Evolutionary conservation across 768 basidiomycete species (phyloP).

Genomic region (Boletus sensibilis): DNA sequence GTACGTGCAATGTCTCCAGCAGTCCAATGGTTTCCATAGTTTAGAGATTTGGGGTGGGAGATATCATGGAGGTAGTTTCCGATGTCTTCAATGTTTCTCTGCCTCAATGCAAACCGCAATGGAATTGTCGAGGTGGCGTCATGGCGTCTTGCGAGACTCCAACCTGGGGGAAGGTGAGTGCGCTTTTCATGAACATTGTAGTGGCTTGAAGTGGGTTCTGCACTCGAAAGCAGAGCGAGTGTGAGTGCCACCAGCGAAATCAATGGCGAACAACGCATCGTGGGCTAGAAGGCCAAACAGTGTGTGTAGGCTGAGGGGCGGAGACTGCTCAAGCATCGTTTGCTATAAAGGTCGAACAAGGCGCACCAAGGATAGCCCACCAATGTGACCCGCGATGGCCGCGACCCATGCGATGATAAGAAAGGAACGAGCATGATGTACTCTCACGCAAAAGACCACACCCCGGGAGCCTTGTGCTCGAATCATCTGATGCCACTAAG

Average conservation of each 20-base stretch:
- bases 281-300: not conserved
- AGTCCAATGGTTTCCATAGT: constrained; percentile 36
- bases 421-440: not conserved
- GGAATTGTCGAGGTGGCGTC: constrained; percentile 29
- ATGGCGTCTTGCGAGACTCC: constrained; percentile 38
- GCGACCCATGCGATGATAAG: not conserved
- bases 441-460: not conserved
- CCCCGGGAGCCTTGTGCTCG: not conserved
- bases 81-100: constrained; percentile 30
- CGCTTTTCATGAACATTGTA: constrained; percentile 43
- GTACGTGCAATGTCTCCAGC: constrained; percentile 26
- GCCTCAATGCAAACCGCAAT: constrained; percentile 33
- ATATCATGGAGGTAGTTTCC: constrained; percentile 29
- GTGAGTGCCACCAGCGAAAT: constrained; percentile 7
- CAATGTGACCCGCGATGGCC: not conserved
- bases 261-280: constrained; percentile 13
- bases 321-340: not conserved
- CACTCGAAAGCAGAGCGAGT: constrained; percentile 17
- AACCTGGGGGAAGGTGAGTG: constrained; percentile 32
- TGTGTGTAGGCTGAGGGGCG: not conserved
- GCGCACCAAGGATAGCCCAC: not conserved
- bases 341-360: not conserved
- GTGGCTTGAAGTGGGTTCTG: constrained; percentile 10
- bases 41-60: constrained; percentile 34
- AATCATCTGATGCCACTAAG: not conserved